Percentiles rank a stretch among this genome's conserved stretches.
phyloP scores from a whole-genome alignment of 2,329 filamentous ascomycete genomes.

The Penicillium sp. region DNA sequence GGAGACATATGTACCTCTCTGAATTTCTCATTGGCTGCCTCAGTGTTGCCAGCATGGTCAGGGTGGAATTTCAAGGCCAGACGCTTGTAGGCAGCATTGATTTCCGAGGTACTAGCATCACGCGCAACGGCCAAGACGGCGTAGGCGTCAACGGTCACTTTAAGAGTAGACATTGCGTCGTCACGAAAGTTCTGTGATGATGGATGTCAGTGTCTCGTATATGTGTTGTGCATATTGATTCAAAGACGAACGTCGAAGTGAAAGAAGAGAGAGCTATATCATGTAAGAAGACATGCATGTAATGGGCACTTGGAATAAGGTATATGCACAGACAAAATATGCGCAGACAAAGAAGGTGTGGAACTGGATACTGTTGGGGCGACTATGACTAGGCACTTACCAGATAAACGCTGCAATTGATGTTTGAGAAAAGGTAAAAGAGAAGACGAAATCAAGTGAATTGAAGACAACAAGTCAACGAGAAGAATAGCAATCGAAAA shows the following conservation, averaged over 20 bases:
- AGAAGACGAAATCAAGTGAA: too few species aligned
- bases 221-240: neutral
- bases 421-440: neutral
- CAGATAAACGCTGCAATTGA: neutral
- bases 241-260: neutral
- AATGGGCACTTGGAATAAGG: neutral
- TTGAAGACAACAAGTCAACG: too few species aligned
- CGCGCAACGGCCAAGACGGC: conserved; percentile 25
- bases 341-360: conserved; percentile 8
- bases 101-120: conserved; percentile 30
- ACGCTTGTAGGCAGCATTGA: conserved; percentile 34
- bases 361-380: neutral
- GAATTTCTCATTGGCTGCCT: conserved; percentile 18
- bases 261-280: neutral
- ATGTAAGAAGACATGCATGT: neutral
- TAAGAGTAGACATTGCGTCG: conserved; percentile 6
- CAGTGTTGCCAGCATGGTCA: conserved; percentile 28
- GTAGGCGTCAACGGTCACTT: conserved; percentile 25
- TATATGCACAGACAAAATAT: neutral
- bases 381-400: neutral
- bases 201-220: neutral
- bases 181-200: neutral
- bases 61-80: conserved; percentile 37
- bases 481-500: neutral
- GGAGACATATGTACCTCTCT: conserved; percentile 22